Percentiles rank a stretch among this genome's conserved stretches.
Evolutionary conservation across 805 yeast genomes (phyloP).

Genomic region (Schwanniomyces pseudopolymorphus): DNA sequence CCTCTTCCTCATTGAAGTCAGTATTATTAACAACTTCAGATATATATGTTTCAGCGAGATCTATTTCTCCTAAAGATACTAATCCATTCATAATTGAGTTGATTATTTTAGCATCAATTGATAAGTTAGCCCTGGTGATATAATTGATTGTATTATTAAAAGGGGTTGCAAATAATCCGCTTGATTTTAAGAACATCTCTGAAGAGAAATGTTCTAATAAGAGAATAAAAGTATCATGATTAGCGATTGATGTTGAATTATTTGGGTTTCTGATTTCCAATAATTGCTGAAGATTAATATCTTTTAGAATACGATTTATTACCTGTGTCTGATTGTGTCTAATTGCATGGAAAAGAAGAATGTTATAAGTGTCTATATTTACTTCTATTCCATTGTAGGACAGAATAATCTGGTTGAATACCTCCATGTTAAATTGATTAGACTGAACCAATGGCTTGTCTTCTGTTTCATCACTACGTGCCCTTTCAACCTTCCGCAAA

Average conservation of each 20-base stretch:
- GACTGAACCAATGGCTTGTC: conserved; percentile 1
- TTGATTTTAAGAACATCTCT: neutral
- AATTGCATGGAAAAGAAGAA: conserved; percentile 26
- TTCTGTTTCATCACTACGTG: conserved; percentile 1
- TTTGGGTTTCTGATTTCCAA: neutral
- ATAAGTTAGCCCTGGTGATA: conserved; percentile 4
- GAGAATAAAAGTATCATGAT: conserved; percentile 16
- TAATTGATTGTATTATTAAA: conserved; percentile 3
- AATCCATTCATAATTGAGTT: conserved; percentile 18
- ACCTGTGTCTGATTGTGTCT: conserved; percentile 24
- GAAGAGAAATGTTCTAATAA: conserved; percentile 14
- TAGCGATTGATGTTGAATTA: conserved; percentile 9
- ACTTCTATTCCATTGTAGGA: conserved; percentile 9
- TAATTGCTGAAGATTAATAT: conserved; percentile 5
- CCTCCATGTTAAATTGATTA: conserved; percentile 17
- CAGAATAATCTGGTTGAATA: conserved; percentile 17
- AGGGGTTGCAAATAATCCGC: neutral
- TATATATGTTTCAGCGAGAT: conserved; percentile 12
- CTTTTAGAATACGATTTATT: conserved; percentile 18
- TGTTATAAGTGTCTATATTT: conserved; percentile 20
- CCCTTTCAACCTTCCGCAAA: conserved; percentile 9
- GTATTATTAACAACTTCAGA: conserved; percentile 2
- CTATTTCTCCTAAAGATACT: conserved; percentile 5
- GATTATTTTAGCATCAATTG: conserved; percentile 17
- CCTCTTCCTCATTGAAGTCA: neutral